These are phyloP conservation scores for Phytophthora meadii DNA, from an alignment of 352 stramenopile species.

Conservation along the genomic window DNA sequence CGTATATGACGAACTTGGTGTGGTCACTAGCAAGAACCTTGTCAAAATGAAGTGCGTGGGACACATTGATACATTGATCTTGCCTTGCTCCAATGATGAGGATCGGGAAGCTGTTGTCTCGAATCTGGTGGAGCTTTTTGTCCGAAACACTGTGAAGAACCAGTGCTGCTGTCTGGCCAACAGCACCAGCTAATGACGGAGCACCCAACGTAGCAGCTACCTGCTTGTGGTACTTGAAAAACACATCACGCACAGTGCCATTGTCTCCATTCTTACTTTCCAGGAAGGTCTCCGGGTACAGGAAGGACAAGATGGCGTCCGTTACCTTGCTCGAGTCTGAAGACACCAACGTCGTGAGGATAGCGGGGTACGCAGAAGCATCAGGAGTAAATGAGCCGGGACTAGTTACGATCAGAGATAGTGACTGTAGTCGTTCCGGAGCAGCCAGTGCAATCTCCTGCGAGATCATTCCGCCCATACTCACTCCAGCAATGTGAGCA, in stretches of 20 bases:
- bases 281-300: conserved; percentile 62
- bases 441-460: conserved; percentile 57
- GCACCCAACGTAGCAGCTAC: conserved; percentile 31
- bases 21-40: conserved; percentile 43
- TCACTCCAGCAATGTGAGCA: conserved; percentile 62
- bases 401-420: conserved; percentile 71
- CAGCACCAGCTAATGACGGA: conserved; percentile 22
- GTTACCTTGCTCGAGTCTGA: conserved; percentile 45
- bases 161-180: conserved; percentile 43
- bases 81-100: conserved; percentile 46
- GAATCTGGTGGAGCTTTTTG: conserved; percentile 48
- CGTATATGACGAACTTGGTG: conserved; percentile 49
- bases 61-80: conserved; percentile 44
- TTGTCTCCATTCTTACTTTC: conserved; percentile 38
- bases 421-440: conserved; percentile 57
- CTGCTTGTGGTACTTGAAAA: conserved; percentile 53
- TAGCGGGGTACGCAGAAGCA: conserved; percentile 31
- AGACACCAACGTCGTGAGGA: conserved; percentile 50
- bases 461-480: conserved; percentile 80
- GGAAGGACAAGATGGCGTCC: conserved; percentile 53
- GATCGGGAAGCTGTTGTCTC: conserved; percentile 48
- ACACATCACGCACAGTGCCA: conserved; percentile 44
- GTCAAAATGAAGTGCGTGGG: conserved; percentile 45
- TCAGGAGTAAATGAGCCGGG: conserved; percentile 52
- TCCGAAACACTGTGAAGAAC: conserved; percentile 42